These are phyloP conservation scores for Mycena albidolilacea DNA, from an alignment of 768 basidiomycete genomes.

Conservation along the genomic window DNA sequence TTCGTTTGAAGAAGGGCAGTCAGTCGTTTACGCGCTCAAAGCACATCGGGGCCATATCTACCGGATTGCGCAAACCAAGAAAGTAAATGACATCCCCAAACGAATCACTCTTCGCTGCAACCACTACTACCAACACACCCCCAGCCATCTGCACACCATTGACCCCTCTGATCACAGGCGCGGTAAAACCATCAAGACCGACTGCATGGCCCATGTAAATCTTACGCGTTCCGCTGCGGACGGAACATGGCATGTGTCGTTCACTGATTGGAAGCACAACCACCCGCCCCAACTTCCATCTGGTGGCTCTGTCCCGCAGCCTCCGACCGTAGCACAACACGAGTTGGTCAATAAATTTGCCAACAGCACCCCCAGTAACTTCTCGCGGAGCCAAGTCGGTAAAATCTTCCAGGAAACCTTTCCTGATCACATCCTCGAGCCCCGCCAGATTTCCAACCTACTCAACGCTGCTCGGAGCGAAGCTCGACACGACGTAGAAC, in stretches of 20 bases:
- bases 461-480: constrained; percentile 20
- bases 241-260: constrained; percentile 39
- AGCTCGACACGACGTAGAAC: not conserved
- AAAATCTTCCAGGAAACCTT: constrained; percentile 30
- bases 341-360: constrained; percentile 27
- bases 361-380: constrained; percentile 25
- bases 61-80: constrained; percentile 38
- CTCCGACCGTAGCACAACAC: constrained; percentile 39
- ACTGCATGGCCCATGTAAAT: constrained; percentile 46
- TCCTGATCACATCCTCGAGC: constrained; percentile 26
- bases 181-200: constrained; percentile 37
- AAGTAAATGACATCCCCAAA: constrained; percentile 4
- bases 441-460: constrained; percentile 25
- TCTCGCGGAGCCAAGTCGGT: constrained; percentile 37
- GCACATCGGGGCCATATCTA: constrained; percentile 39
- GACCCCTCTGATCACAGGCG: constrained; percentile 24
- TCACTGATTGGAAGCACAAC: constrained; percentile 43
- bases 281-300: constrained; percentile 41
- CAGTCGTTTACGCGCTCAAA: constrained; percentile 32
- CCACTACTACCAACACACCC: constrained; percentile 22
- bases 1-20: constrained; percentile 26
- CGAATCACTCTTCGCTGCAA: constrained; percentile 43
- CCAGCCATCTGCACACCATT: constrained; percentile 28
- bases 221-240: constrained; percentile 30
- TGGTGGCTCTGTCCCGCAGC: constrained; percentile 30